Conservation (phyloP, 805 yeast genomes). For the Kazachstania africana region DNA sequence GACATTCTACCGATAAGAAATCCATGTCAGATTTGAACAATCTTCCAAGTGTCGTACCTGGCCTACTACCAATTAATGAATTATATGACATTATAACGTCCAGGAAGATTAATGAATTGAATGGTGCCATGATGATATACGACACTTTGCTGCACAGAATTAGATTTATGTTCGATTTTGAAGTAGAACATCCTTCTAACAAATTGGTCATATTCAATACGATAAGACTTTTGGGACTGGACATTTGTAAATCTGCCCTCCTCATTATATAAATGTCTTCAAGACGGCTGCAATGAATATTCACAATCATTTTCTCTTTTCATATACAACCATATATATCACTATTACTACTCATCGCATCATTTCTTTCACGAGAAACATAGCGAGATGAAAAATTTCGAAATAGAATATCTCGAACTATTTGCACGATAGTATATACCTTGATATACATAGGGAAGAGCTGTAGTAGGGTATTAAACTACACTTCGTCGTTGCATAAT, state of each 20-base stretch:
- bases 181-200: constrained; percentile 11
- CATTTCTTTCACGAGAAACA: no score
- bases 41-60: constrained; percentile 39
- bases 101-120: constrained; percentile 17
- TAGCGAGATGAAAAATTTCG: no score
- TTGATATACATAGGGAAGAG: no score
- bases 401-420: no score
- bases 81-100: constrained; percentile 27
- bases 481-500: no score
- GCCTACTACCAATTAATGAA: constrained; percentile 38
- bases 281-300: no score
- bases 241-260: constrained; percentile 23
- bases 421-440: no score
- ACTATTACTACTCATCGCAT: no score
- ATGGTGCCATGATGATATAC: constrained; percentile 15
- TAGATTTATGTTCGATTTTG: constrained; percentile 16
- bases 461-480: no score
- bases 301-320: no score
- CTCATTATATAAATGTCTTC: constrained; percentile 12
- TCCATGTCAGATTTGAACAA: constrained; percentile 5
- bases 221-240: constrained; percentile 34
- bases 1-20: neutral
- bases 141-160: constrained; percentile 16
- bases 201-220: constrained; percentile 29
- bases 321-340: no score